Evolutionary conservation across 2,329 filamentous ascomycete species (phyloP).

Genomic region (Rutstroemia sp.): DNA sequence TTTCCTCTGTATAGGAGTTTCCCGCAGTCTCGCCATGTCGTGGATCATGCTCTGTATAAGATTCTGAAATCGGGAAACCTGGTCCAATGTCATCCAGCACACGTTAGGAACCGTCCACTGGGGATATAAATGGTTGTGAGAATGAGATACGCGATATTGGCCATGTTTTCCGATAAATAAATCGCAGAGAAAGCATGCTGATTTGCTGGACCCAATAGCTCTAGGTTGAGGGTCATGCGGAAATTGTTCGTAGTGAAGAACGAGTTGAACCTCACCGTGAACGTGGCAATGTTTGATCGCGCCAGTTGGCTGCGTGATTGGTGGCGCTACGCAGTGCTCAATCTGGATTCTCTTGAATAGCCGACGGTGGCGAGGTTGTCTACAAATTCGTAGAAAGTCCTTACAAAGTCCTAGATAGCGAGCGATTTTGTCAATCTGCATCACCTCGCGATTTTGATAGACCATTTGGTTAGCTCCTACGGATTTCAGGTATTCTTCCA

Average conservation of each 20-base stretch:
- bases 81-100: not conserved
- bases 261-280: conserved; percentile 44
- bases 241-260: conserved; percentile 10
- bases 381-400: conserved; percentile 11
- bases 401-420: conserved; percentile 10
- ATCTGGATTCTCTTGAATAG: conserved; percentile 6
- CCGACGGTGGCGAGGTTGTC: not conserved
- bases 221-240: not conserved
- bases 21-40: too few species aligned
- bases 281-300: conserved; percentile 25
- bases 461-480: not conserved
- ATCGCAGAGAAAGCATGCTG: conserved; percentile 15
- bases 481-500: not conserved
- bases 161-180: conserved; percentile 14
- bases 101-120: conserved; percentile 12
- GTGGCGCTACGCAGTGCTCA: not conserved
- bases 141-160: conserved; percentile 10
- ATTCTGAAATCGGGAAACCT: not conserved
- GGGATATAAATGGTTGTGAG: conserved; percentile 8
- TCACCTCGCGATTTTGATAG: not conserved
- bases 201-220: conserved; percentile 16
- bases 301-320: not conserved
- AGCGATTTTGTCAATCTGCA: conserved; percentile 14
- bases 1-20: too few species aligned
- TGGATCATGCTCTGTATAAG: too few species aligned